Conservation (phyloP, 2,329 filamentous ascomycete genomes). For the Colletotrichum australisinense region DNA sequence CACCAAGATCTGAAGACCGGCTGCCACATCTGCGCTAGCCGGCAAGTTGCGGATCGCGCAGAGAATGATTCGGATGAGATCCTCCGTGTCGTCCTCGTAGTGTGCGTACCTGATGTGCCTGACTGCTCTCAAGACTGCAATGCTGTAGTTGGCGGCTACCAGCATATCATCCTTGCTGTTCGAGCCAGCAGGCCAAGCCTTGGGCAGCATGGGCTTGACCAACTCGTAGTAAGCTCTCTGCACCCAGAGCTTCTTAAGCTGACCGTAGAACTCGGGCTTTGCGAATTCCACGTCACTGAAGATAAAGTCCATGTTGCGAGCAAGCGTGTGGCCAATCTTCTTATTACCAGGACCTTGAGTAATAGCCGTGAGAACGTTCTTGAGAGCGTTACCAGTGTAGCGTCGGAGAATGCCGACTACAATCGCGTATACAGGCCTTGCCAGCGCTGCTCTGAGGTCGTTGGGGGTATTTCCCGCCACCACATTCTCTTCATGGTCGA, state of each 20-base stretch:
- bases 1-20: slow-evolving; percentile 61
- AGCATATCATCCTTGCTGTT: slow-evolving; percentile 42
- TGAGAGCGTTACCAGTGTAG: slow-evolving; percentile 49
- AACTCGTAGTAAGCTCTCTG: slow-evolving; percentile 63
- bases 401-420: slow-evolving; percentile 52
- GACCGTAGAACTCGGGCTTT: slow-evolving; percentile 53
- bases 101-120: slow-evolving; percentile 61
- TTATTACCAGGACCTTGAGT: slow-evolving; percentile 43
- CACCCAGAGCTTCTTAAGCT: slow-evolving; percentile 56
- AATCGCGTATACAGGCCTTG: slow-evolving; percentile 45
- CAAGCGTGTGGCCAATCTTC: slow-evolving; percentile 52
- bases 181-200: slow-evolving; percentile 50
- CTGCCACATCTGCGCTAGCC: slow-evolving; percentile 55
- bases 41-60: slow-evolving; percentile 56
- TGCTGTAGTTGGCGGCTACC: slow-evolving; percentile 53
- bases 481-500: slow-evolving; percentile 20
- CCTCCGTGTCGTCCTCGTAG: slow-evolving; percentile 62
- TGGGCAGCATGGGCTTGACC: slow-evolving; percentile 56
- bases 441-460: slow-evolving; percentile 17
- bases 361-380: slow-evolving; percentile 46
- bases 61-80: slow-evolving; percentile 62
- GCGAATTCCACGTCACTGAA: slow-evolving; percentile 53
- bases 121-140: slow-evolving; percentile 61
- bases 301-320: slow-evolving; percentile 54
- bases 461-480: slow-evolving; percentile 9